Conservation (phyloP, 2,329 filamentous ascomycete species). For the Onygenales sp. region DNA sequence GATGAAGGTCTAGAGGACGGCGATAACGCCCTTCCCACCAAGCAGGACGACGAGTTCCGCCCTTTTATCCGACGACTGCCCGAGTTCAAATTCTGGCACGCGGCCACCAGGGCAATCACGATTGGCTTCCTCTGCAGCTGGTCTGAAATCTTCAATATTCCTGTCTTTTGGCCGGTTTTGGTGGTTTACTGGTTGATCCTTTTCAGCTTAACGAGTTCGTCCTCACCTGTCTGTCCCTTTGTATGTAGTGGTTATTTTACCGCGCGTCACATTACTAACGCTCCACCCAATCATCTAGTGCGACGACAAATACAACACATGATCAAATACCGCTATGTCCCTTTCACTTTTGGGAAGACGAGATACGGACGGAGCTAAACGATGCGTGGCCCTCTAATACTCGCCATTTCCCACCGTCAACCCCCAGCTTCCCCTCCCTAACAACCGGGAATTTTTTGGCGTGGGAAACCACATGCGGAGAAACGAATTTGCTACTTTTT, state of each 20-base stretch:
- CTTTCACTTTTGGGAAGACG: conserved; percentile 84
- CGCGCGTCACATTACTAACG: not conserved
- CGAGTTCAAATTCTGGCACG: conserved; percentile 99
- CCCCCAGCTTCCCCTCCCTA: not conserved
- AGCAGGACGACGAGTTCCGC: conserved; percentile 94
- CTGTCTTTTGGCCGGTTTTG: conserved; percentile 97
- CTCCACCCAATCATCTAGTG: conserved; percentile 48
- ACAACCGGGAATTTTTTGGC: not conserved
- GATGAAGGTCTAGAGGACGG: conserved; percentile 97
- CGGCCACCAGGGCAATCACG: conserved; percentile 74
- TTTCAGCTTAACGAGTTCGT: conserved; percentile 87
- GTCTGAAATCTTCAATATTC: conserved; percentile 91
- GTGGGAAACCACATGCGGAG: not conserved
- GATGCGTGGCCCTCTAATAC: not conserved
- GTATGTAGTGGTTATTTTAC: not conserved
- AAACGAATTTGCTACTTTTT: not conserved
- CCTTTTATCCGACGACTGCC: conserved; percentile 93
- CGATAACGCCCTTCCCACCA: conserved; percentile 71
- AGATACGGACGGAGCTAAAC: conserved; percentile 46
- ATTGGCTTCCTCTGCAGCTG: conserved; percentile 84
- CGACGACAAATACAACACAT: conserved; percentile 99
- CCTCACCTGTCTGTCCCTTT: conserved; percentile 1
- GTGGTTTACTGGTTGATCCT: conserved; percentile 99
- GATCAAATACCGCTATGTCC: conserved; percentile 99
- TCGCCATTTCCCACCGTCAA: not conserved